Evolutionary conservation across 2,329 filamentous ascomycete genomes (phyloP).

Genomic region (Fusarium continuum): DNA sequence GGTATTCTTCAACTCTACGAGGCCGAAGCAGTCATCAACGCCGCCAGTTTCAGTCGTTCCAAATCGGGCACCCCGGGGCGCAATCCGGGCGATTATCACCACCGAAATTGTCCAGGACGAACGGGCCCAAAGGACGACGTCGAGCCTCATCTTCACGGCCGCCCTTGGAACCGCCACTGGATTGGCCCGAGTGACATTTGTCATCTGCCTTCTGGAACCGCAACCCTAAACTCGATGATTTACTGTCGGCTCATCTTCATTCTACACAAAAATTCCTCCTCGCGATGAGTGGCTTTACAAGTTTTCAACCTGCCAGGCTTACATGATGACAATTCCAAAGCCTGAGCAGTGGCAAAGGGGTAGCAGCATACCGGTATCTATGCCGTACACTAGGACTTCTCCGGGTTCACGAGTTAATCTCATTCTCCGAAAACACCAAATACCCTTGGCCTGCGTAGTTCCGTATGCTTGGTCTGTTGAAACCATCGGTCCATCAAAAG

Average conservation of each 20-base stretch:
- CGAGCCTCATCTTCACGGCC: neutral
- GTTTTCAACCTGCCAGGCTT: neutral
- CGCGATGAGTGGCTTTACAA: neutral
- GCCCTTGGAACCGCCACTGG: neutral
- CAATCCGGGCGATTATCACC: neutral
- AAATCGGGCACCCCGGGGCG: neutral
- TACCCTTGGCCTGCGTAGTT: neutral
- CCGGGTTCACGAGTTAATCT: neutral
- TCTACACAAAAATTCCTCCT: neutral
- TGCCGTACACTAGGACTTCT: neutral
- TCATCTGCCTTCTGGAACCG: neutral
- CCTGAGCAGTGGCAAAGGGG: constrained; percentile 10
- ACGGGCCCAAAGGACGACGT: constrained; percentile 1
- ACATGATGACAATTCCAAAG: neutral
- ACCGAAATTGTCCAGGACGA: constrained; percentile 3
- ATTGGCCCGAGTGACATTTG: constrained; percentile 1
- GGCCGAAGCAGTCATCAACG: neutral
- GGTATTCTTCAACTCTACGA: neutral
- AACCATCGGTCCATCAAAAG: constrained; percentile 1
- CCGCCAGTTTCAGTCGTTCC: constrained; percentile 8
- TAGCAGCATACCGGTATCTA: neutral
- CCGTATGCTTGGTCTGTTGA: neutral
- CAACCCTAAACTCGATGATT: neutral
- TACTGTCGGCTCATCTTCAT: constrained; percentile 6
- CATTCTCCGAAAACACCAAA: constrained; percentile 2